Conservation (phyloP, 2,329 filamentous ascomycete species). For the Penicillium hesseltinei region DNA sequence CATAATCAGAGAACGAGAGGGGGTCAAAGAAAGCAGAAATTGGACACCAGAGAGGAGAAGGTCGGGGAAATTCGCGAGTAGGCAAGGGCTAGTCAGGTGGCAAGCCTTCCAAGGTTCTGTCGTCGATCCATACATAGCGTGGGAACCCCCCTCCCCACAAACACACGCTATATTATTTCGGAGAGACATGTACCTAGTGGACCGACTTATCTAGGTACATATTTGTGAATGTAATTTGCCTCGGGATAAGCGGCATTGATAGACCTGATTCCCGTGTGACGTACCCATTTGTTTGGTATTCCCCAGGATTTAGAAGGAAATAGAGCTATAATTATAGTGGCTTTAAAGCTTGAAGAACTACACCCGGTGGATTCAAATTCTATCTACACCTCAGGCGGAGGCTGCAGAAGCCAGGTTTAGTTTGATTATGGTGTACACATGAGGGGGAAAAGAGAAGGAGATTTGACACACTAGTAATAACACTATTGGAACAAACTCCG, state of each 20-base stretch:
- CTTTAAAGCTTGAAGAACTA: neutral
- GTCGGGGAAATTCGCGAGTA: neutral
- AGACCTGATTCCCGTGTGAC: neutral
- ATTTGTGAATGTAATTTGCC: neutral
- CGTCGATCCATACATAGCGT: neutral
- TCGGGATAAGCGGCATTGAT: neutral
- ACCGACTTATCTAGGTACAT: neutral
- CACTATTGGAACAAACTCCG: neutral
- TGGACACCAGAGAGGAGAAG: neutral
- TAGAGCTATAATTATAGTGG: neutral
- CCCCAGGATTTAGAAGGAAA: neutral
- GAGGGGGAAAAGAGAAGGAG: neutral
- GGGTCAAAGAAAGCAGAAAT: neutral
- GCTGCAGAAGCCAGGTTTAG: neutral
- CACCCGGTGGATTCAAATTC: neutral
- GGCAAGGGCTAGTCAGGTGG: constrained; percentile 5
- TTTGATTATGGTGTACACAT: neutral
- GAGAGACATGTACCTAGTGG: neutral
- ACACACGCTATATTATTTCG: neutral
- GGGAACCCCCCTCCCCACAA: neutral
- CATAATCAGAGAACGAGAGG: neutral
- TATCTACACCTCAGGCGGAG: neutral
- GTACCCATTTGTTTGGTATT: neutral
- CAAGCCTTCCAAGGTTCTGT: neutral
- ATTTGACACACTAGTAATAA: neutral